Evolutionary conservation across 1,284 basidiomycete species (phyloP), one percentile per base, ranked within the genome.

Genomic region (Apiotrichum porosum): DNA sequence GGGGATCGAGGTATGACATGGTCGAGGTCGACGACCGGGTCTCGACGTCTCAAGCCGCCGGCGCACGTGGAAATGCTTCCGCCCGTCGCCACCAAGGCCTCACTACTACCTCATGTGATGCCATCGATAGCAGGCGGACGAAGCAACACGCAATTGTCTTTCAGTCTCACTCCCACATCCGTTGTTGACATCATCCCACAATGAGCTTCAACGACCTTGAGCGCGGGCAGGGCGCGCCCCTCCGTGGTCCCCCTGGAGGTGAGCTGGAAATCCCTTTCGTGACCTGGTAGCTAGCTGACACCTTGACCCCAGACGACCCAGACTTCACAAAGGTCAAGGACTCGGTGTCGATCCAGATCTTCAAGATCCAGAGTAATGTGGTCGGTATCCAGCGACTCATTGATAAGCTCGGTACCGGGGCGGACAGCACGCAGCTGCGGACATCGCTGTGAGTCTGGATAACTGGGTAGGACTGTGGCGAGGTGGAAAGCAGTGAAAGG

Each of bases 301-400:
- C n/a, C n/a, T n/a, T n/a, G n/a, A n/a, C 13, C 24, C 32, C 47
- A 48, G 62, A 60, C 42, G 66, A 69, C 54, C 56, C 63, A 14
- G 58, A 65, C 13, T 98, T 97, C 72, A 76, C 81, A 18, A 78
- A 77, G 36, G 77, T 97, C 17, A 89, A 95, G 64, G 84, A 85
- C 22, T 86, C 86, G 17, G 79, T 98, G 42, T 89, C 90, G 1
- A 80, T 97, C 15, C 94, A 97, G 71, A 87, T 97, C 52, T 97
- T 98, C 84, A 97, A 97, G 80, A 91, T 98, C 77, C 94, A 95
- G 66, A 83, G 88, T 52, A 99, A 98, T 73, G 91, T 97, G 6
- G 87, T 93, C 62, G 93, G 88, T 13, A 94, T 99, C 44, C 76
- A 91, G 65, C 89, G 90, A 68, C 79, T 94, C 19, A 86, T 98